A percentile compares a stretch with the other conserved stretches of the same genome.
Conservation (phyloP, 108 stramenopile species). For the Craspedostauros australis region DNA sequence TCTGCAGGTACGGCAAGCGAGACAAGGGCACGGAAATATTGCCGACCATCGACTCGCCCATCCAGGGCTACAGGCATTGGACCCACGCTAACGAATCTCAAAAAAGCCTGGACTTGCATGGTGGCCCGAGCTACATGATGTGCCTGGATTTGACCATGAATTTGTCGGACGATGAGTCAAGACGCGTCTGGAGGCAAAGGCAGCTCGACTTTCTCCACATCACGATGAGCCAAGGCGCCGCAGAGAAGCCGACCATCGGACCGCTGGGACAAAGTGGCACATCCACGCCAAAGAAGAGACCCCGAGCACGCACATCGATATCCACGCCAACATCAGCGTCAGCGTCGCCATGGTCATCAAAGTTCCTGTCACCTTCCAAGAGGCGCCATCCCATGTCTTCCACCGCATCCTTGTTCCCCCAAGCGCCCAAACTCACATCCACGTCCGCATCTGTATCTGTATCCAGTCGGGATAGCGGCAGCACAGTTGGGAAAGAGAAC, state of each 20-base stretch:
- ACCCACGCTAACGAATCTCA: constrained; percentile 55
- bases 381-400: too few species aligned
- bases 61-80: constrained; percentile 70
- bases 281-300: background rate
- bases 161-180: constrained; percentile 1
- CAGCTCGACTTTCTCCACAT: constrained; percentile 15
- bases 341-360: too few species aligned
- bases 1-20: constrained; percentile 38
- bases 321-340: background rate
- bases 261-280: constrained; percentile 8
- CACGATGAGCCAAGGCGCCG: constrained; percentile 12
- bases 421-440: too few species aligned
- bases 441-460: too few species aligned
- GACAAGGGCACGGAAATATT: background rate
- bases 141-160: constrained; percentile 20
- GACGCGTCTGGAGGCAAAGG: background rate
- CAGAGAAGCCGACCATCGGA: constrained; percentile 26
- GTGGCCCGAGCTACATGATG: constrained; percentile 75
- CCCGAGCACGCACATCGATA: background rate
- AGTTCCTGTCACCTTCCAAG: too few species aligned
- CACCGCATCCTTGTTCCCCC: too few species aligned
- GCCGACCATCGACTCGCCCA: constrained; percentile 10
- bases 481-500: too few species aligned
- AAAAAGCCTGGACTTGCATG: constrained; percentile 37
- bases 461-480: too few species aligned